Percentiles rank a stretch among this genome's conserved stretches.
phyloP scores from a whole-genome alignment of 23 red algal genomes.

The Gracilaria domingensis region DNA sequence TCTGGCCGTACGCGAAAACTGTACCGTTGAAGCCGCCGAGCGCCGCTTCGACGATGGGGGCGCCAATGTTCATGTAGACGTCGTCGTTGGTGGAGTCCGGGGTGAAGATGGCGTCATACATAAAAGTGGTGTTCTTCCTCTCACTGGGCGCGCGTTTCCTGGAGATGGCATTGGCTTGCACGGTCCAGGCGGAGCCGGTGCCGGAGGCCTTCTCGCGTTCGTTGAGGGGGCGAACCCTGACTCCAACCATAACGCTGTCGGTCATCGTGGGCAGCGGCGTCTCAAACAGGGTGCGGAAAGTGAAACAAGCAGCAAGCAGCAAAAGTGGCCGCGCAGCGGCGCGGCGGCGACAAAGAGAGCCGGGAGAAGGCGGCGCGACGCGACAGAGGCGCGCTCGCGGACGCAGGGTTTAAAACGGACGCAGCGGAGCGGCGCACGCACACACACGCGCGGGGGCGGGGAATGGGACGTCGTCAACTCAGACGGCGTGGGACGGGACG shows the following conservation, averaged over 20 bases:
- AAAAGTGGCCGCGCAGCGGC: constrained; percentile 24
- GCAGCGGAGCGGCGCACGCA: neutral
- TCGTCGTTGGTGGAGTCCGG: constrained; percentile 74
- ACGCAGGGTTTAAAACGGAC: neutral
- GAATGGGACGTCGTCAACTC: neutral
- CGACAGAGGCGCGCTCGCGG: neutral
- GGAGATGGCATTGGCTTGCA: constrained; percentile 42
- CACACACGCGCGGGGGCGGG: neutral
- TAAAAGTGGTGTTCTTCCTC: constrained; percentile 29
- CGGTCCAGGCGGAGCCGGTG: constrained; percentile 19
- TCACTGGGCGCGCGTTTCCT: constrained; percentile 6
- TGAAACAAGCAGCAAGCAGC: neutral
- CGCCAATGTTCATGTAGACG: constrained; percentile 65
- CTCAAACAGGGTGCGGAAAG: neutral
- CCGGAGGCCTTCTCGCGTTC: constrained; percentile 51
- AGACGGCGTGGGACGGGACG: neutral
- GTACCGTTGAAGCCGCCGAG: constrained; percentile 89
- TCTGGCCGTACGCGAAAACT: constrained; percentile 98
- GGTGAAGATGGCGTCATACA: constrained; percentile 81
- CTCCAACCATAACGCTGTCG: constrained; percentile 77
- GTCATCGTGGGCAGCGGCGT: constrained; percentile 1
- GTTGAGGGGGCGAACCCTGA: constrained; percentile 90
- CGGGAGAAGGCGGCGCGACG: neutral
- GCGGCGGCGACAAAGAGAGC: neutral
- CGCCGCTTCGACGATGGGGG: constrained; percentile 81